Conservation (phyloP, 768 basidiomycete genomes). For the Myochromella boudieri region DNA sequence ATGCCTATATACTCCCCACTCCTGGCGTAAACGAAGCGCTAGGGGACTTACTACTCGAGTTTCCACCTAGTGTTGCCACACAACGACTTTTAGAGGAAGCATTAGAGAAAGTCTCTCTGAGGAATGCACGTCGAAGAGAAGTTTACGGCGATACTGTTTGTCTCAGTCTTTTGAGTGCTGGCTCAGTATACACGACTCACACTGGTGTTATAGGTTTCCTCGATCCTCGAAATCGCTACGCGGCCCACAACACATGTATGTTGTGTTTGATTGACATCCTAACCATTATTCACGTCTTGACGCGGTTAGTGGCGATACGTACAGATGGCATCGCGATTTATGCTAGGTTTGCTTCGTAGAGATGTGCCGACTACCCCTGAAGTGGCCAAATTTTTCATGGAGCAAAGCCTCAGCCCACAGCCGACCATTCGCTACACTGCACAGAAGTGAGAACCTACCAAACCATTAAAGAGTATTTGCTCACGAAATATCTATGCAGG, state of each 20-base stretch:
- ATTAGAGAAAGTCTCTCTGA: conserved; percentile 36
- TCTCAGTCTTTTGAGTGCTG: background rate
- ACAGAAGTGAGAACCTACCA: conserved; percentile 47
- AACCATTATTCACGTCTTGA: conserved; percentile 11
- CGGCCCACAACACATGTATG: conserved; percentile 72
- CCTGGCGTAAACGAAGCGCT: conserved; percentile 50
- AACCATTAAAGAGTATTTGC: background rate
- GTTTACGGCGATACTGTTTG: conserved; percentile 52
- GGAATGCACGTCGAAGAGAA: conserved; percentile 43
- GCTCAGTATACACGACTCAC: conserved; percentile 10
- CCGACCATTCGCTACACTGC: conserved; percentile 62
- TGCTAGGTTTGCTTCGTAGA: conserved; percentile 61
- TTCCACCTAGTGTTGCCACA: conserved; percentile 44
- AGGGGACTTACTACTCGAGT: conserved; percentile 47
- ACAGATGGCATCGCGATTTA: conserved; percentile 65
- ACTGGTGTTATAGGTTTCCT: conserved; percentile 44
- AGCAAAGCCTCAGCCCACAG: conserved; percentile 69
- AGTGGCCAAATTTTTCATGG: conserved; percentile 62
- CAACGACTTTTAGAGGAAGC: conserved; percentile 43
- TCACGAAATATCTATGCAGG: conserved; percentile 31
- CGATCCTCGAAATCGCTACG: conserved; percentile 59
- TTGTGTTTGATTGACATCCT: conserved; percentile 16
- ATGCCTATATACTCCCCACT: conserved; percentile 51
- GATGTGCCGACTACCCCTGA: conserved; percentile 54
- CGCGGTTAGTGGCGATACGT: conserved; percentile 76